Percentiles rank a stretch among this genome's conserved stretches.
These are phyloP conservation scores for Chalciporus sphaerocephalus DNA, from an alignment of 768 basidiomycete species.

Conservation along the genomic window DNA sequence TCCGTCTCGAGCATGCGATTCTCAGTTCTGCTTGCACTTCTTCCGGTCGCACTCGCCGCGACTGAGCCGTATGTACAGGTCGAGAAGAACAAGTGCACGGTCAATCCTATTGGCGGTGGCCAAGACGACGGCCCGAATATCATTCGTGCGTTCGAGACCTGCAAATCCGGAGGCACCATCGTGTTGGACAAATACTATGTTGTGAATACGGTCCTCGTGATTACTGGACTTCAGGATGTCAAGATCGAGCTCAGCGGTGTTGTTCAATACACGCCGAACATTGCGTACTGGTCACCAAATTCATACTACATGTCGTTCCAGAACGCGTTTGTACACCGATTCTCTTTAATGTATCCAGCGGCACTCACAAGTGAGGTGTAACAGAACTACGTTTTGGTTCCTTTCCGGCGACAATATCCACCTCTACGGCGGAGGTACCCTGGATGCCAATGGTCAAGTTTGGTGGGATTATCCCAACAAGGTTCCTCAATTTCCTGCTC, in stretches of 20 bases:
- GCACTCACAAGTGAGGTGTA: neutral
- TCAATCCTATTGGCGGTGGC: constrained; percentile 30
- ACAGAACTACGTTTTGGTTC: constrained; percentile 40
- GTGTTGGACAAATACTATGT: constrained; percentile 33
- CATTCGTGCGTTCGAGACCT: constrained; percentile 30
- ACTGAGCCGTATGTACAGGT: constrained; percentile 4
- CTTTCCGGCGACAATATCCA: constrained; percentile 35
- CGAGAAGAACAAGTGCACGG: constrained; percentile 18
- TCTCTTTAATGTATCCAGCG: neutral
- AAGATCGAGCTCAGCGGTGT: constrained; percentile 38
- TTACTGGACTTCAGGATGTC: constrained; percentile 35
- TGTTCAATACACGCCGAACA: constrained; percentile 37
- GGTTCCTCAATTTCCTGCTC: constrained; percentile 13
- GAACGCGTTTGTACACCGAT: constrained; percentile 33
- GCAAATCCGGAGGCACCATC: constrained; percentile 27
- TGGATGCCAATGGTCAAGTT: constrained; percentile 46
- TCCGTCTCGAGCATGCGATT: neutral
- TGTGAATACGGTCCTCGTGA: constrained; percentile 39
- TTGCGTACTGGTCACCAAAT: constrained; percentile 38
- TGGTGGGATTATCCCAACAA: constrained; percentile 34
- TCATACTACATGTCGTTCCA: constrained; percentile 41
- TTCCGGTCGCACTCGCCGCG: constrained; percentile 1
- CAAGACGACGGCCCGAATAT: constrained; percentile 37
- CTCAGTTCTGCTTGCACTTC: neutral
- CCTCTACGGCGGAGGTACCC: constrained; percentile 39